Base-by-base conservation (phyloP, 345 rosid genomes). In the Eucalyptus cloeziana region DNA sequence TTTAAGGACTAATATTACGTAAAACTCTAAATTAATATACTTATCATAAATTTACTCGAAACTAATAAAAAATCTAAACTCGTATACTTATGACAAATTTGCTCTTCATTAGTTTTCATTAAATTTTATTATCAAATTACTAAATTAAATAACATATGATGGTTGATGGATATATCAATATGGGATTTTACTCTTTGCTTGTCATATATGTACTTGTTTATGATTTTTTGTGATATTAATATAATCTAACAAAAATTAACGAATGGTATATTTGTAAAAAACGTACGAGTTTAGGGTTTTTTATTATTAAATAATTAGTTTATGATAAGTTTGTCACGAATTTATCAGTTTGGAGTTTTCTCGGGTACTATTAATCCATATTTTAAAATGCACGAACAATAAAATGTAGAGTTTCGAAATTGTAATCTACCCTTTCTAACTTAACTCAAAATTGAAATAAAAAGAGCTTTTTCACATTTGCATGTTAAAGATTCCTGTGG, bases 241-340 rank as follows among this genome's bases (percentile, higher is more conserved):
- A 52, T 52, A 52, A 52, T 3, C 2, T 52, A 52, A 52, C 10
- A 52, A 52, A 52, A 52, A 52, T 1, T 24, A 56, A 56, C 0
- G 1, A 22, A 56, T 0, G 6, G 30, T 24, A 56, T 22, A 56
- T 56, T 56, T 56, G 13, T 56, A 24, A 56, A 22, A 10, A 56
- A 10, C 3, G 0, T 56, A 22, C 0, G 1, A 4, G 1, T 56
- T 56, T 56, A 4, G 1, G 13, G 6, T 24, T 56, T 56, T 56
- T 56, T 22, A 25, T 22, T 9, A 13, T 56, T 25, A 56, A 22
- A 56, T 4, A 24, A 24, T 56, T 56, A 9, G 0, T 24, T 56
- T 24, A 25, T 2, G 3, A 1, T 22, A 56, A 56, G 24, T 10
- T 56, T 56, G 1, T 9, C 5, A 17, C 2, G 2, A 9, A 56